phyloP scores from a whole-genome alignment of 805 yeast species.

The Millerago galiae region DNA sequence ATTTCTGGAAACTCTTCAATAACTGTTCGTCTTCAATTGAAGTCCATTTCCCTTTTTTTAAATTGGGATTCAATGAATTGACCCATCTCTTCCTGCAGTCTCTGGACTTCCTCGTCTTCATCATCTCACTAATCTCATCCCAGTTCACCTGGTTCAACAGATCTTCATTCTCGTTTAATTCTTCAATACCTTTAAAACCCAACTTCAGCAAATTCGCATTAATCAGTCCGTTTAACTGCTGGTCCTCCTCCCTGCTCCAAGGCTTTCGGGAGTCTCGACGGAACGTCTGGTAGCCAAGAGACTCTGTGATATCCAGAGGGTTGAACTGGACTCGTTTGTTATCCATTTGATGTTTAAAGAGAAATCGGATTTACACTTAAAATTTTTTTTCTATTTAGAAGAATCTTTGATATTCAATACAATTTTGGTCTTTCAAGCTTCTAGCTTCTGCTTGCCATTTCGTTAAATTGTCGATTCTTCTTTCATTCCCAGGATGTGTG shows the following conservation, averaged over 20 bases:
- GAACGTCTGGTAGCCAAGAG: constrained; percentile 69
- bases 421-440: constrained; percentile 1
- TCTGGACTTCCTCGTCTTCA: constrained; percentile 57
- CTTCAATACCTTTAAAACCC: constrained; percentile 31
- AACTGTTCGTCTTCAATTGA: constrained; percentile 66
- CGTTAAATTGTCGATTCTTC: constrained; percentile 61
- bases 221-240: constrained; percentile 38
- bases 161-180: constrained; percentile 25
- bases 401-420: constrained; percentile 3
- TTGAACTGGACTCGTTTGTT: constrained; percentile 27
- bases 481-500: constrained; percentile 84
- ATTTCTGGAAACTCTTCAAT: constrained; percentile 52
- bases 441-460: constrained; percentile 58
- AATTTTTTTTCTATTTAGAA: neutral
- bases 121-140: constrained; percentile 48
- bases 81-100: constrained; percentile 88
- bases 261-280: constrained; percentile 55
- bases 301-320: constrained; percentile 51
- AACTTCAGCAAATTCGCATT: constrained; percentile 27
- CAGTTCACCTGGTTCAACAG: constrained; percentile 40
- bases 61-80: constrained; percentile 74
- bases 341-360: constrained; percentile 1
- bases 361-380: neutral
- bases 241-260: constrained; percentile 78
- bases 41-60: constrained; percentile 86